Base-by-base conservation (phyloP, 2,329 filamentous ascomycete genomes). In the Exutisphaerella laricina region DNA sequence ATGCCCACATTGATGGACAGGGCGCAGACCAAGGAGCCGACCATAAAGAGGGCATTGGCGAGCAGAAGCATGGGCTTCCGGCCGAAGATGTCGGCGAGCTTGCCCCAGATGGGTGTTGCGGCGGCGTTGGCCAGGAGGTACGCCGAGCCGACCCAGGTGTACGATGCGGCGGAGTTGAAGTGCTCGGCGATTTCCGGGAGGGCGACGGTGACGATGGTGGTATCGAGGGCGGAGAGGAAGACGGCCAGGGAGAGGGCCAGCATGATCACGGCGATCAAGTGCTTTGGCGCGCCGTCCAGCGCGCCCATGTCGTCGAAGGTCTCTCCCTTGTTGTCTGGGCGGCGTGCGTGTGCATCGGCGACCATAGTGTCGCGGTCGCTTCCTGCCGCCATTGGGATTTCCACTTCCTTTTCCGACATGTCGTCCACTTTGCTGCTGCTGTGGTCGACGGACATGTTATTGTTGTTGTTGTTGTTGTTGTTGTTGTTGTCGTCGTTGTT, bases 141-240 rank as follows among this genome's bases (percentile, higher is more conserved):
- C 0, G 84, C 78, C 20, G 76, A 80, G 1, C 84, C 85, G 47
- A 90, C 84, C 86, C 85, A 90, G 10, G 88, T 89, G 64, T 88
- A 89, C 17, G 84, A 84, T 12, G 76, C 69, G 3, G 78, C 78
- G 4, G 83, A 84, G 32, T 79, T 58, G 48, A 89, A 77, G 46
- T 84, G 71, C 23, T 66, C 64, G 4, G 77, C 72, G 50, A 86
- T 85, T 10, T 78, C 79, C 0, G 82, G 81, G 4, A 84, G 70
- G 4, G 81, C 79, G 0, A 81, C 84, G 8, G 82, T 74, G 53
- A 82, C 68, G 53, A 80, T 80, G 12, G 79, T 83, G 39, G 76
- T 53, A 33, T 71, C 68, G 3, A 71, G 55, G 7, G 67, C 67
- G 8, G 64, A 63, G 34, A 69, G 59, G 44, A 69, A 70, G 9